These are phyloP conservation scores for Phytopythium delawarense DNA, from an alignment of 352 stramenopile species.

Conservation along the genomic window DNA sequence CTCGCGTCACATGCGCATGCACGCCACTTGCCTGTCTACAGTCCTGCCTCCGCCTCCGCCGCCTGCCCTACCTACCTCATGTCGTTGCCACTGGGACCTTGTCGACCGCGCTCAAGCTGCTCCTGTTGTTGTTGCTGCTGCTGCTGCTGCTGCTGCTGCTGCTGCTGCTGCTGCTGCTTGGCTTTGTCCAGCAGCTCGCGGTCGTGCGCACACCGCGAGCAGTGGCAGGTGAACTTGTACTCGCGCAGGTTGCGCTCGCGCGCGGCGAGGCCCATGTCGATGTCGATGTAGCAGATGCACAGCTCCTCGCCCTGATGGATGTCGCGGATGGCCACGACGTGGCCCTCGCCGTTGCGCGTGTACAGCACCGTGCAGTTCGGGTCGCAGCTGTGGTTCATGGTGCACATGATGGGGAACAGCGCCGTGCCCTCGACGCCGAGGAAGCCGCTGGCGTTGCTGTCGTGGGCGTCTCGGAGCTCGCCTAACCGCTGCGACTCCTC, in stretches of 20 bases:
- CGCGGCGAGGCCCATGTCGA: constrained; percentile 62
- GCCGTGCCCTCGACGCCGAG: constrained; percentile 89
- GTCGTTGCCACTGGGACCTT: neutral
- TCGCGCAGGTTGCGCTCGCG: constrained; percentile 69
- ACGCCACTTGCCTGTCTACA: neutral
- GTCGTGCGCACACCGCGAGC: constrained; percentile 49
- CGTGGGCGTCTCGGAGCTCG: neutral
- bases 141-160: neutral
- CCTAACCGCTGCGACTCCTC: constrained; percentile 48
- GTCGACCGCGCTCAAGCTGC: neutral
- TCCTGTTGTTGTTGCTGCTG: too few species aligned
- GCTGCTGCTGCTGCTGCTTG: neutral
- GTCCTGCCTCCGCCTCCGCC: neutral
- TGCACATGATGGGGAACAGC: constrained; percentile 91
- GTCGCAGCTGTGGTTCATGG: constrained; percentile 96
- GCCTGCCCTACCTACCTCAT: neutral
- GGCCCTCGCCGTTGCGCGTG: constrained; percentile 61
- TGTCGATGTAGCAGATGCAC: constrained; percentile 94
- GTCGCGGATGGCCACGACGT: constrained; percentile 72
- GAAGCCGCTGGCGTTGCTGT: constrained; percentile 24
- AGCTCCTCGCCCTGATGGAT: constrained; percentile 89
- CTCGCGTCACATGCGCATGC: neutral
- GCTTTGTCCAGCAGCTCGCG: constrained; percentile 19
- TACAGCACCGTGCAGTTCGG: constrained; percentile 92
- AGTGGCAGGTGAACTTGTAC: constrained; percentile 81